Evolutionary conservation across 257 asterid species (phyloP).

Genomic region (Salvia miltiorrhiza): DNA sequence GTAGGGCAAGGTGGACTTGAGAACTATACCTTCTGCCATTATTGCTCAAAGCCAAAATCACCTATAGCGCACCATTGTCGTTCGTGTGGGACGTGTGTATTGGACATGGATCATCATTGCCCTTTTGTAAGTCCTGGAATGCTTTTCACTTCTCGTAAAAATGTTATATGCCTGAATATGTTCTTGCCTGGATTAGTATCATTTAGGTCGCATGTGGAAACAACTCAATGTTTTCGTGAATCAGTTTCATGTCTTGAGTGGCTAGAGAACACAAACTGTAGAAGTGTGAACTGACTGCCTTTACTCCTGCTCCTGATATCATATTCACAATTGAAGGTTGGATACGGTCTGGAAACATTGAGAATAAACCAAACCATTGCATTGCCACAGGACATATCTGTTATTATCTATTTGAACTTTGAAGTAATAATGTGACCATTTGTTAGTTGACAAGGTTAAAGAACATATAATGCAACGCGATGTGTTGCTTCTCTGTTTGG

Average conservation of each 20-base stretch:
- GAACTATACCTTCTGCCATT: slow-evolving; percentile 71
- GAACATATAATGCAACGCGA: background rate
- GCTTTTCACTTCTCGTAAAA: background rate
- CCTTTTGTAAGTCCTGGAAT: slow-evolving; percentile 69
- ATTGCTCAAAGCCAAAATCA: slow-evolving; percentile 86
- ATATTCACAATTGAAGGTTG: background rate
- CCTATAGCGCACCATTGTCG: slow-evolving; percentile 92
- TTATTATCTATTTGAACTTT: no score
- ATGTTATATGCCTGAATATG: background rate
- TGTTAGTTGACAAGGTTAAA: background rate
- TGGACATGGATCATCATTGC: slow-evolving; percentile 99
- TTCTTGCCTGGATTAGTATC: slow-evolving; percentile 11
- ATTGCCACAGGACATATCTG: background rate
- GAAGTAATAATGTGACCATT: no score
- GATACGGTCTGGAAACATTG: background rate
- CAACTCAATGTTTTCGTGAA: background rate
- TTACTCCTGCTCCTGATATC: background rate
- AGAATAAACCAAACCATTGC: background rate
- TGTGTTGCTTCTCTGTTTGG: background rate
- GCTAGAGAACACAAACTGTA: background rate
- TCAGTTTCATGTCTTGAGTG: background rate
- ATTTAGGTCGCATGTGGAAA: background rate
- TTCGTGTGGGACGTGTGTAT: slow-evolving; percentile 79
- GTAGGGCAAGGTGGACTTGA: slow-evolving; percentile 91
- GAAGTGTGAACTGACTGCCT: background rate